phyloP scores from a whole-genome alignment of 306 rosid genomes.

The Castanea mollissima region DNA sequence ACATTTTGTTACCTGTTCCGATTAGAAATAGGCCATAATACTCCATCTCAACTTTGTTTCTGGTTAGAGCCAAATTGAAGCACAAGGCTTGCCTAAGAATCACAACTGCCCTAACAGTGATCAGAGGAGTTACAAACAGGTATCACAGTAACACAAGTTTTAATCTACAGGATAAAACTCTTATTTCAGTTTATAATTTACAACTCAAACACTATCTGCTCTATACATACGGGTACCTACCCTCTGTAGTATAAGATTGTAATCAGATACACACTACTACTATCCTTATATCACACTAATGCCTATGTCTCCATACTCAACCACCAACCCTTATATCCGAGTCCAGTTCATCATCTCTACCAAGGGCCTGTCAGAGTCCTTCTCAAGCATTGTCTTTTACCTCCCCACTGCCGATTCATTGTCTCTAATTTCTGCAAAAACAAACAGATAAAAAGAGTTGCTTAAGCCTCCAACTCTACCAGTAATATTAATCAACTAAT shows the following conservation, averaged over 20 bases:
- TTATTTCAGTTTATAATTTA: conserved; percentile 32
- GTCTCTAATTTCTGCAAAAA: conserved; percentile 53
- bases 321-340: conserved; percentile 8
- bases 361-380: conserved; percentile 93
- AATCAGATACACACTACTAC: conserved; percentile 29
- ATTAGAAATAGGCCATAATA: too few species aligned
- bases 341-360: conserved; percentile 38
- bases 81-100: too few species aligned
- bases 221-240: conserved; percentile 45
- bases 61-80: too few species aligned
- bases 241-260: conserved; percentile 24
- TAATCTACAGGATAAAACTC: conserved; percentile 30
- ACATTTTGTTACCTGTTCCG: too few species aligned
- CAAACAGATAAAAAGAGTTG: neutral
- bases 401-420: conserved; percentile 24
- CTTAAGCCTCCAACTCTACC: neutral
- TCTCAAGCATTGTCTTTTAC: conserved; percentile 68
- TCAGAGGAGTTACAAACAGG: neutral
- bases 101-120: too few species aligned
- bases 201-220: conserved; percentile 41
- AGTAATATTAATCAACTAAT: neutral
- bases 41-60: too few species aligned
- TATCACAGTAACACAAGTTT: conserved; percentile 33
- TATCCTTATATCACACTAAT: conserved; percentile 22
- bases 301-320: conserved; percentile 16